Conservation (phyloP, 352 stramenopile genomes). For the Phytophthora rubi region DNA sequence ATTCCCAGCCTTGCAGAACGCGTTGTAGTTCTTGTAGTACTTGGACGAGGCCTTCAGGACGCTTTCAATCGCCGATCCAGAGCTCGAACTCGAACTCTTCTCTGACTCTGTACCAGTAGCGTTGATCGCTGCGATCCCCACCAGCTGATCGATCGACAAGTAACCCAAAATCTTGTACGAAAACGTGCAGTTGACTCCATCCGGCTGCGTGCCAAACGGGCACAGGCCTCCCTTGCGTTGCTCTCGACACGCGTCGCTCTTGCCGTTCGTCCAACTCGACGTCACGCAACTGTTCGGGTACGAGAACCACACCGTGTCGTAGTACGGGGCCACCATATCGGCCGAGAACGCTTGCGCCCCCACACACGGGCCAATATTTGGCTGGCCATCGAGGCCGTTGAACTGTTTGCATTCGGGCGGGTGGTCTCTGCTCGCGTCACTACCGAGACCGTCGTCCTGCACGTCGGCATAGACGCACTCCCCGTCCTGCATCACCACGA, state of each 20-base stretch:
- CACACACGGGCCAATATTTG: constrained; percentile 63
- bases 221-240: constrained; percentile 57
- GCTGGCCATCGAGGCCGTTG: constrained; percentile 61
- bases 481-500: constrained; percentile 67
- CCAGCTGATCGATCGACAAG: constrained; percentile 67
- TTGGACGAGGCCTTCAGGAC: constrained; percentile 25
- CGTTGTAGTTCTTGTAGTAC: constrained; percentile 51
- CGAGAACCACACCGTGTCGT: constrained; percentile 78
- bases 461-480: constrained; percentile 50
- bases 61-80: constrained; percentile 26
- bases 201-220: constrained; percentile 52
- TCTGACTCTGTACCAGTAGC: constrained; percentile 16
- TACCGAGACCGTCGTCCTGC: constrained; percentile 20
- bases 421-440: constrained; percentile 17
- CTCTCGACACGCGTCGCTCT: constrained; percentile 49
- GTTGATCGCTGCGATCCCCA: constrained; percentile 64
- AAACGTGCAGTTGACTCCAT: constrained; percentile 63
- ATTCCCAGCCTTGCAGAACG: constrained; percentile 53
- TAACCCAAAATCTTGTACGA: constrained; percentile 68
- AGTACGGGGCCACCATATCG: constrained; percentile 66
- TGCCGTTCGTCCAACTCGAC: constrained; percentile 52
- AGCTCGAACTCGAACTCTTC: constrained; percentile 40
- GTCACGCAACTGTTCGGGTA: constrained; percentile 72
- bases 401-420: constrained; percentile 71
- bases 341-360: constrained; percentile 59